Conservation (phyloP, 805 yeast species). For the Starmerella khaoyaiensis region DNA sequence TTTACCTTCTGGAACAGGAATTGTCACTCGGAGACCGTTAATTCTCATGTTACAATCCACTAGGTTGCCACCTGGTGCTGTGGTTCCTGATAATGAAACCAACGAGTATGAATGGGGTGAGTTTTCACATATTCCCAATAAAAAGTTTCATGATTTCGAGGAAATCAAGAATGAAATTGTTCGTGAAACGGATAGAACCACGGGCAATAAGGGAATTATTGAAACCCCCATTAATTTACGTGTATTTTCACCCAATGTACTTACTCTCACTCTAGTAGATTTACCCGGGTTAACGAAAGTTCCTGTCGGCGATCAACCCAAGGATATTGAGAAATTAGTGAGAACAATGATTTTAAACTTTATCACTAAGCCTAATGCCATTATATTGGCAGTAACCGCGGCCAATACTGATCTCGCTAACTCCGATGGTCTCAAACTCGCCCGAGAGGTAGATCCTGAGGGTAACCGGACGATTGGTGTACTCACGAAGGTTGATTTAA, state of each 20-base stretch:
- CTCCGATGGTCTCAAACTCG: slow-evolving; percentile 88
- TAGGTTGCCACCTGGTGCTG: slow-evolving; percentile 18
- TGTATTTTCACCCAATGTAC: slow-evolving; percentile 86
- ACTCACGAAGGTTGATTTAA: slow-evolving; percentile 85
- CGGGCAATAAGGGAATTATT: slow-evolving; percentile 74
- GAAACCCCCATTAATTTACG: slow-evolving; percentile 86
- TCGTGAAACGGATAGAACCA: slow-evolving; percentile 73
- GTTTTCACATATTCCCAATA: slow-evolving; percentile 81
- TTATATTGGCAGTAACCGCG: slow-evolving; percentile 86
- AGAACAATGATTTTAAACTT: slow-evolving; percentile 85
- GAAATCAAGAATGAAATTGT: slow-evolving; percentile 85
- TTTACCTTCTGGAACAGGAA: slow-evolving; percentile 81
- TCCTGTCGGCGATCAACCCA: slow-evolving; percentile 98
- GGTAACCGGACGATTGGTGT: slow-evolving; percentile 93
- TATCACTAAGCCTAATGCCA: slow-evolving; percentile 91
- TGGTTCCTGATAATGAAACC: slow-evolving; percentile 28
- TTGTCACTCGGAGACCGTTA: slow-evolving; percentile 81
- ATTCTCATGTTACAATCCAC: slow-evolving; percentile 65
- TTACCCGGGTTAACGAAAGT: slow-evolving; percentile 96
- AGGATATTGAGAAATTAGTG: slow-evolving; percentile 88
- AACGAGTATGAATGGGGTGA: slow-evolving; percentile 82
- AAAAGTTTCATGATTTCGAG: slow-evolving; percentile 74
- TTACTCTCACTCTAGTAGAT: slow-evolving; percentile 89
- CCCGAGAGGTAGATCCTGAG: slow-evolving; percentile 96
- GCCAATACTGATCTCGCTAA: slow-evolving; percentile 96